Base-by-base conservation (phyloP, 1,284 basidiomycete genomes). In the Leccinum griseonigrum region DNA sequence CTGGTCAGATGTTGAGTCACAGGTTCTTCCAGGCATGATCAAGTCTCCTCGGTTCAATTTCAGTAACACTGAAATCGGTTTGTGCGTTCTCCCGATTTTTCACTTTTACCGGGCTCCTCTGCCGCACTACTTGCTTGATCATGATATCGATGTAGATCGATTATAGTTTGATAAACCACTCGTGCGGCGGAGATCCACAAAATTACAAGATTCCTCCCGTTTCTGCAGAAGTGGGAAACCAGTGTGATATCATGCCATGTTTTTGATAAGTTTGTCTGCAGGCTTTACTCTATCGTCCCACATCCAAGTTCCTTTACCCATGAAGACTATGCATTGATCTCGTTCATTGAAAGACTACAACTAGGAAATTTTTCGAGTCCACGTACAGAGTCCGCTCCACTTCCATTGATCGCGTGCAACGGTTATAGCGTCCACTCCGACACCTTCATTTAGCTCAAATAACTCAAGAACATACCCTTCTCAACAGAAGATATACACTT, bases 371-470 rank as follows among this genome's bases (percentile, higher is more conserved):
- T 22, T 14, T 38, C 61, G 58, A 40, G 66, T 60, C 63, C 83
- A 7, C 64, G 70, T n/a, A 77, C 85, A 53, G 78, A 11, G 83
- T 71, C 78, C 75, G 14, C 31, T 52, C 26, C 22, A 50, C 70
- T 86, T 46, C 77, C 78, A 28, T 73, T 86, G 18, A 83, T 84
- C 79, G 80, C 81, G 36, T 85, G 82, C 71, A 85, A 85, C 65
- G 81, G 83, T 60, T 84, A 79, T 66, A 76, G 78, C 59, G 78
- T 79, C 64, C 81, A 80, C 67, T 74, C 73, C 13, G 73, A 73
- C 26, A 68, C 71, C 46, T 85, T 85, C 68, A 74, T 75, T 63
- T 81, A 72, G 5, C 70, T 79, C 66, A 75, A 74, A 61, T 69
- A 73, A n/a, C 75, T 75, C 5, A 62, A 66, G 6, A 77, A 78